phyloP scores from a whole-genome alignment of 2,329 filamentous ascomycete species.

The Thelonectria discophora region DNA sequence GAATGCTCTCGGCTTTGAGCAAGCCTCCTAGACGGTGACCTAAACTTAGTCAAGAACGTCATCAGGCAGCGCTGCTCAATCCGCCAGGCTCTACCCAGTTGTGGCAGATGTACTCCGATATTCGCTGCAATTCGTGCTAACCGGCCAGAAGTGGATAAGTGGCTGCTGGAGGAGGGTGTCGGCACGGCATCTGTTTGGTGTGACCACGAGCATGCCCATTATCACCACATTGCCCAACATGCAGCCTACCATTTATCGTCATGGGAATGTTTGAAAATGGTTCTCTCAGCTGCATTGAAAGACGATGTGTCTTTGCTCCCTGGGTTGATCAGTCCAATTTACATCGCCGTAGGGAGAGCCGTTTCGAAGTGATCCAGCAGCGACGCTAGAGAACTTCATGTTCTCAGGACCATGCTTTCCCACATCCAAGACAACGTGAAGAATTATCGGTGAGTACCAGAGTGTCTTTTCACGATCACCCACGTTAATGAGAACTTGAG shows the following conservation, averaged over 20 bases:
- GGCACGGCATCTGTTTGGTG: neutral
- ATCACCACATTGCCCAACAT: neutral
- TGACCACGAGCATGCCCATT: neutral
- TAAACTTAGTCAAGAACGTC: neutral
- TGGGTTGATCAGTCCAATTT: neutral
- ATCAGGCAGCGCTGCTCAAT: neutral
- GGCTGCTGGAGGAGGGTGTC: neutral
- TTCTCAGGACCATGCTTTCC: neutral
- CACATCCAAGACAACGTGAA: neutral
- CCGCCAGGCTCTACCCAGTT: neutral
- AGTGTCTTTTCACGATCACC: neutral
- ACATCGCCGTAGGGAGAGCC: neutral
- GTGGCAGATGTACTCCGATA: conserved; percentile 6
- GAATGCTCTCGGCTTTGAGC: neutral
- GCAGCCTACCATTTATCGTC: neutral
- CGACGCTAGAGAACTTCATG: neutral
- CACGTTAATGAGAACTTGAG: neutral
- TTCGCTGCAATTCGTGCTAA: neutral
- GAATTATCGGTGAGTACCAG: neutral
- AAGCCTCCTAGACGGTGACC: neutral
- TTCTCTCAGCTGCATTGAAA: neutral
- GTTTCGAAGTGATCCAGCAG: no score
- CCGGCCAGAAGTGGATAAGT: neutral
- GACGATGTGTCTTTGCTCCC: neutral
- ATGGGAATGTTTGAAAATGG: neutral